Evolutionary conservation across 768 basidiomycete genomes (phyloP).

Genomic region (Serendipita indica): DNA sequence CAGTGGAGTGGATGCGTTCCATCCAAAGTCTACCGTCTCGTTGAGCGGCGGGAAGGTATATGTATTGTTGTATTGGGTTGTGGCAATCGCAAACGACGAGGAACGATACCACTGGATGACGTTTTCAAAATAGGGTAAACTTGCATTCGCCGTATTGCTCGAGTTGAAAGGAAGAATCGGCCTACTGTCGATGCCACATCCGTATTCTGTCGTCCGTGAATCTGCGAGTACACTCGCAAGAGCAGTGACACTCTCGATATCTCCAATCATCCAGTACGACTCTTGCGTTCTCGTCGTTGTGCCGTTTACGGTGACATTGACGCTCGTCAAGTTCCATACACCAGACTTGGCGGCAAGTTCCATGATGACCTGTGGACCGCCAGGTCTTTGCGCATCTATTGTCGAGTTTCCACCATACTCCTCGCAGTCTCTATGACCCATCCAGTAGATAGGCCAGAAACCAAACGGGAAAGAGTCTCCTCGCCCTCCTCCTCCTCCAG

Average conservation of each 20-base stretch:
- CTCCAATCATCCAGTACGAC: background rate
- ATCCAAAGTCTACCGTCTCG: background rate
- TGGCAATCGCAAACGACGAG: background rate
- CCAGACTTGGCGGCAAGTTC: background rate
- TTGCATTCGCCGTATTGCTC: background rate
- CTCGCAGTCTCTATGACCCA: background rate
- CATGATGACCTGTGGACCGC: background rate
- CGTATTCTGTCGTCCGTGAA: background rate
- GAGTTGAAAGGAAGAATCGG: background rate
- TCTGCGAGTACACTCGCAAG: background rate
- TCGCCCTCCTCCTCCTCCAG: background rate
- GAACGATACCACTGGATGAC: background rate
- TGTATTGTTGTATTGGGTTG: background rate
- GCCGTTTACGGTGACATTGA: background rate
- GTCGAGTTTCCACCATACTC: background rate
- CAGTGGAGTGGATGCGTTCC: background rate
- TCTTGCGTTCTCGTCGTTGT: no score
- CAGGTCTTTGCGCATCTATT: background rate
- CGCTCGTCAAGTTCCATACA: background rate
- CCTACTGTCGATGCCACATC: background rate
- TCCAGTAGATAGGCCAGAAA: slow-evolving; percentile 8
- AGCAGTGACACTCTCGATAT: background rate
- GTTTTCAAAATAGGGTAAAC: background rate
- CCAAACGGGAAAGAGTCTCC: background rate
- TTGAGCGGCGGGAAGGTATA: slow-evolving; percentile 1